phyloP scores from a whole-genome alignment of 1,284 basidiomycete genomes.

The Xerocomus minutiporus region DNA sequence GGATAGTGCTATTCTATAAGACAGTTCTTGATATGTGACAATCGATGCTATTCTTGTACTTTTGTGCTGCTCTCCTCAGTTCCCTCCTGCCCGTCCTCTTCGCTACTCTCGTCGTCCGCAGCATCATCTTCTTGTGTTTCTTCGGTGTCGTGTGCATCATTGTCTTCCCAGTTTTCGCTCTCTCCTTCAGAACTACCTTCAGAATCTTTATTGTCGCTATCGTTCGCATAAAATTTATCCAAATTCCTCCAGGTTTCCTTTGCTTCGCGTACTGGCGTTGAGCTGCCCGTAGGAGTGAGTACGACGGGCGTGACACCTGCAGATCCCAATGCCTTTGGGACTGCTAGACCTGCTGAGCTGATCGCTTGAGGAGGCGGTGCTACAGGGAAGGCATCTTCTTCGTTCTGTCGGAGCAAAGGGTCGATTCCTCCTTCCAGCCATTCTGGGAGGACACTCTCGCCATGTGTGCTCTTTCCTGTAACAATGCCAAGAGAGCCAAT shows the following conservation, averaged over 20 bases:
- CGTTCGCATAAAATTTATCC: conserved; percentile 63
- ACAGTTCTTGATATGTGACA: conserved; percentile 11
- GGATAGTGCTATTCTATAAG: conserved; percentile 44
- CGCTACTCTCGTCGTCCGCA: conserved; percentile 23
- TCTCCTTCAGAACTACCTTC: conserved; percentile 23
- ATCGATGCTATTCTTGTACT: conserved; percentile 13
- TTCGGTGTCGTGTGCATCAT: conserved; percentile 34
- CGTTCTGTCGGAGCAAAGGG: conserved; percentile 49
- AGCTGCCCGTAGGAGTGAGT: conserved; percentile 46
- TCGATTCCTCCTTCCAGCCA: conserved; percentile 63
- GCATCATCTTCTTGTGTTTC: conserved; percentile 28
- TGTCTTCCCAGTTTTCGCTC: conserved; percentile 32
- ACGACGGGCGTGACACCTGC: conserved; percentile 40
- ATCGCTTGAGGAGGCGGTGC: conserved; percentile 36
- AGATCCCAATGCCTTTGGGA: conserved; percentile 15
- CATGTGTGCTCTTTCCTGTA: conserved; percentile 46
- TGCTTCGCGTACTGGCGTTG: conserved; percentile 40
- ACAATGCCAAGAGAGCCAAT: conserved; percentile 58
- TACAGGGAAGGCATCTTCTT: conserved; percentile 47
- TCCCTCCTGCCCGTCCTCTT: conserved; percentile 15
- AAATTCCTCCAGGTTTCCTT: conserved; percentile 55
- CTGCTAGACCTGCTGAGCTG: conserved; percentile 33
- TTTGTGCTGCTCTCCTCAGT: conserved; percentile 5
- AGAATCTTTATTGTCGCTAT: conserved; percentile 23
- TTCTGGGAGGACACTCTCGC: conserved; percentile 47